Percentiles rank a stretch among this genome's conserved stretches.
phyloP scores from a whole-genome alignment of 2,329 filamentous ascomycete species.

The Verticillium longisporum region DNA sequence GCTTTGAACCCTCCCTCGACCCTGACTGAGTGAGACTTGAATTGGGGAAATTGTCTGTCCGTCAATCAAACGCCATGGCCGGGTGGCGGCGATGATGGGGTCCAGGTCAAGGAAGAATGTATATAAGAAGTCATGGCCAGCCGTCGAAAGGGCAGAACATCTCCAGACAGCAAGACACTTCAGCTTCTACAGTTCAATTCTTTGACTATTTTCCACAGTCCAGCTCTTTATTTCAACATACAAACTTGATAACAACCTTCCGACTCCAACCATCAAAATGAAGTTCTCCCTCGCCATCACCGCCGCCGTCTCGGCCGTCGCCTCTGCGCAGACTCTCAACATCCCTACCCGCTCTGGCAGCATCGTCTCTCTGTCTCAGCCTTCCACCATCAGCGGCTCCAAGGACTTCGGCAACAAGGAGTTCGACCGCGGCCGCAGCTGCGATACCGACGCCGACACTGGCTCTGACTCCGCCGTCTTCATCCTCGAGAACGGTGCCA shows the following conservation, averaged over 20 bases:
- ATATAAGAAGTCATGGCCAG: not conserved
- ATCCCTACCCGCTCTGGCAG: conserved; percentile 15
- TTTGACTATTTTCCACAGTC: not conserved
- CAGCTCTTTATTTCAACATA: not conserved
- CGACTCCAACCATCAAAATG: not conserved
- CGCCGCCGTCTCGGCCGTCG: conserved; percentile 2
- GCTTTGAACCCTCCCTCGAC: not conserved
- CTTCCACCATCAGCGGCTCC: conserved; percentile 12
- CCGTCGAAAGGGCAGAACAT: not conserved
- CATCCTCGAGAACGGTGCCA: conserved; percentile 41
- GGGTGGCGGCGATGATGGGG: not conserved
- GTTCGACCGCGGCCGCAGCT: conserved; percentile 13
- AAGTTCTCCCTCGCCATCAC: conserved; percentile 1
- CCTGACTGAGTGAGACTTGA: not conserved
- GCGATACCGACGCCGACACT: conserved; percentile 12
- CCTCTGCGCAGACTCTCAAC: conserved; percentile 15
- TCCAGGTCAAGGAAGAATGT: not conserved
- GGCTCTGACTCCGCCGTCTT: conserved; percentile 35
- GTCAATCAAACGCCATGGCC: not conserved
- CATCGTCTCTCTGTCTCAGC: conserved; percentile 13
- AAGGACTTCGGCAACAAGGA: conserved; percentile 13
- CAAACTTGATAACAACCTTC: not conserved
- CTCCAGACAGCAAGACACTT: not conserved
- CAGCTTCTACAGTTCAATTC: not conserved
- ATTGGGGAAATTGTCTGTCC: not conserved